Conservation (phyloP, 495 filamentous ascomycete genomes). For the Aspergillus avenaceus region DNA sequence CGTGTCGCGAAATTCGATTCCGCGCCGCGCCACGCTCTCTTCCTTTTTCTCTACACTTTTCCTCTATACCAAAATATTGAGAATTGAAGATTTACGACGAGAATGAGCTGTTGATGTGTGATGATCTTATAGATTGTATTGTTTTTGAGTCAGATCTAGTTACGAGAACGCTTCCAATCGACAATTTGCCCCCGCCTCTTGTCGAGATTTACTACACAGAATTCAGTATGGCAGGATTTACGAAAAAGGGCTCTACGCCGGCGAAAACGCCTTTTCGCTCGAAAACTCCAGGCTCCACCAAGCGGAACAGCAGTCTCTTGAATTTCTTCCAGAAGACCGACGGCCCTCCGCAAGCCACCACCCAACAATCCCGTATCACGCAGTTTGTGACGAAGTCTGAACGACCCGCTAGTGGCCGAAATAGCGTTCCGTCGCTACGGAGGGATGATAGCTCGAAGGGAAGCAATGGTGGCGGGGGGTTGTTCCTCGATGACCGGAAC, state of each 20-base stretch:
- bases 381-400: slow-evolving; percentile 32
- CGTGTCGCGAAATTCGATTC: slow-evolving; percentile 27
- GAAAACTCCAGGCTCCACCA: slow-evolving; percentile 21
- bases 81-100: background rate
- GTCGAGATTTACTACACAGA: background rate
- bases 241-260: slow-evolving; percentile 28
- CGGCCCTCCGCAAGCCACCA: slow-evolving; percentile 30
- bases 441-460: slow-evolving; percentile 4
- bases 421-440: slow-evolving; percentile 16
- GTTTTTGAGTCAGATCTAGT: too few species aligned
- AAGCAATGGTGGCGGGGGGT: slow-evolving; percentile 23
- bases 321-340: slow-evolving; percentile 79
- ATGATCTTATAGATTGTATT: background rate
- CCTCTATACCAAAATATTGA: too few species aligned
- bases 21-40: slow-evolving; percentile 18
- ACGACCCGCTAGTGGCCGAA: slow-evolving; percentile 10
- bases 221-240: slow-evolving; percentile 5
- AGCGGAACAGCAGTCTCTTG: slow-evolving; percentile 70
- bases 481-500: slow-evolving; percentile 44
- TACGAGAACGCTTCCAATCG: background rate
- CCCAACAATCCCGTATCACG: slow-evolving; percentile 36
- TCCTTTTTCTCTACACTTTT: background rate
- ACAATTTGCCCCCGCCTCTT: background rate
- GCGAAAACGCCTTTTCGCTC: background rate
- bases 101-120: background rate